phyloP scores from a whole-genome alignment of 2,329 filamentous ascomycete genomes.

The Dactylellina parvicollis region DNA sequence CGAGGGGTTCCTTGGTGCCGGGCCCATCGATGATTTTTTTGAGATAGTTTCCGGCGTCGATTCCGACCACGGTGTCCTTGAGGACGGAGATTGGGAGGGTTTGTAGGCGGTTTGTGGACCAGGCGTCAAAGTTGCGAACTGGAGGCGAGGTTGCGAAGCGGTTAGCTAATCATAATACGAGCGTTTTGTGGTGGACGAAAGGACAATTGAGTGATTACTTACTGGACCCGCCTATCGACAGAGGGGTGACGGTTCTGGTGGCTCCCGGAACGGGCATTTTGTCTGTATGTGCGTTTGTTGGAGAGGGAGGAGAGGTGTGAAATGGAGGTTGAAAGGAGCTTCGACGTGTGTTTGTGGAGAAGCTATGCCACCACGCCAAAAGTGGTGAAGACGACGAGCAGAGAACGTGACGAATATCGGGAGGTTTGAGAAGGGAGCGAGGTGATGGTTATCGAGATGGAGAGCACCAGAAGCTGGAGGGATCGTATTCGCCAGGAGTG shows the following conservation, averaged over 20 bases:
- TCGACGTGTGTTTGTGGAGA: neutral
- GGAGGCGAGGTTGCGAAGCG: conserved; percentile 7
- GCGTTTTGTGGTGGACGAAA: neutral
- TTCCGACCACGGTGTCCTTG: conserved; percentile 77
- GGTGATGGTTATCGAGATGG: no score
- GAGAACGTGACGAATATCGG: no score
- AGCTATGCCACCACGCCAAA: conserved; percentile 6
- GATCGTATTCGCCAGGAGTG: no score
- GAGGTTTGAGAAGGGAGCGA: no score
- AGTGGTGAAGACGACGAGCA: no score
- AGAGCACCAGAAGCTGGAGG: no score
- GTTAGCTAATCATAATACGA: conserved; percentile 17
- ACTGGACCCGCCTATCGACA: conserved; percentile 53
- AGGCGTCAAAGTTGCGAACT: conserved; percentile 69
- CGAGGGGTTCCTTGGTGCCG: conserved; percentile 82
- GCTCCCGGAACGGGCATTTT: conserved; percentile 41
- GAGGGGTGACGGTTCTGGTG: conserved; percentile 44
- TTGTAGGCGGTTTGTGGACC: conserved; percentile 67
- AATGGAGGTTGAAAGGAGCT: conserved; percentile 1
- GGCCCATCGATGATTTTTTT: conserved; percentile 76
- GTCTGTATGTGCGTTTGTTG: neutral
- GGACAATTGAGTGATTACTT: neutral
- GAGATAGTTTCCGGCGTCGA: conserved; percentile 92
- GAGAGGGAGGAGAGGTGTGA: conserved; percentile 1
- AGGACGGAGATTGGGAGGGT: conserved; percentile 75